These are phyloP conservation scores for Graphilbum fragrans DNA, from an alignment of 2,329 filamentous ascomycete genomes.

Conservation along the genomic window DNA sequence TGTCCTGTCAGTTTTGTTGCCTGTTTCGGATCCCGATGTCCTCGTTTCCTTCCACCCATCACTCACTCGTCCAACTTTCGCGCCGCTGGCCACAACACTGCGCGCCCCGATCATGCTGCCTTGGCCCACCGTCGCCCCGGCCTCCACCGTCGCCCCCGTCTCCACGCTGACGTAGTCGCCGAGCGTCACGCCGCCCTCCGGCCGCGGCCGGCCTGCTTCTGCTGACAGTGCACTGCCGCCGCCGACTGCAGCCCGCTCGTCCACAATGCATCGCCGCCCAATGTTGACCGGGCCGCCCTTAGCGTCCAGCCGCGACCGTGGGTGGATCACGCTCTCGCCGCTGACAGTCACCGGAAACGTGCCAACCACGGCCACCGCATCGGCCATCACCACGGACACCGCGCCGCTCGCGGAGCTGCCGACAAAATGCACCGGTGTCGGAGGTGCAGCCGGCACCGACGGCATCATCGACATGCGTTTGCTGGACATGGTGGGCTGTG, in stretches of 20 bases:
- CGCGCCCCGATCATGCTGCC: slow-evolving; percentile 49
- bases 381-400: slow-evolving; percentile 44
- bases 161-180: slow-evolving; percentile 52
- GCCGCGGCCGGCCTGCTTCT: slow-evolving; percentile 8
- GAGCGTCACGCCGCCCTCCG: slow-evolving; percentile 38
- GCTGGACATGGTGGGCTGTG: slow-evolving; percentile 20
- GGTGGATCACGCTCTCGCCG: slow-evolving; percentile 72
- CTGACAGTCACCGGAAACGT: slow-evolving; percentile 68
- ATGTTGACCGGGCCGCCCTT: slow-evolving; percentile 67
- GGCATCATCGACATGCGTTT: slow-evolving; percentile 47
- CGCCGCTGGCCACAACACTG: slow-evolving; percentile 45
- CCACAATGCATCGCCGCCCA: slow-evolving; percentile 70
- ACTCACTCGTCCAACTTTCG: slow-evolving; percentile 49
- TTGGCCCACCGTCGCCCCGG: slow-evolving; percentile 48
- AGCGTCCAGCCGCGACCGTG: slow-evolving; percentile 68
- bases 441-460: slow-evolving; percentile 33
- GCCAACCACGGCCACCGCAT: slow-evolving; percentile 53
- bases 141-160: slow-evolving; percentile 46
- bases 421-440: slow-evolving; percentile 47
- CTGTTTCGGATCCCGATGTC: too few relatives aligned
- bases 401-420: slow-evolving; percentile 4
- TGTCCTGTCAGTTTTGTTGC: slow-evolving; percentile 17
- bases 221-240: slow-evolving; percentile 15
- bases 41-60: not conserved
- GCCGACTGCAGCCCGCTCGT: slow-evolving; percentile 53